phyloP scores from a whole-genome alignment of 768 basidiomycete species.

The Hypholoma sublateritium region DNA sequence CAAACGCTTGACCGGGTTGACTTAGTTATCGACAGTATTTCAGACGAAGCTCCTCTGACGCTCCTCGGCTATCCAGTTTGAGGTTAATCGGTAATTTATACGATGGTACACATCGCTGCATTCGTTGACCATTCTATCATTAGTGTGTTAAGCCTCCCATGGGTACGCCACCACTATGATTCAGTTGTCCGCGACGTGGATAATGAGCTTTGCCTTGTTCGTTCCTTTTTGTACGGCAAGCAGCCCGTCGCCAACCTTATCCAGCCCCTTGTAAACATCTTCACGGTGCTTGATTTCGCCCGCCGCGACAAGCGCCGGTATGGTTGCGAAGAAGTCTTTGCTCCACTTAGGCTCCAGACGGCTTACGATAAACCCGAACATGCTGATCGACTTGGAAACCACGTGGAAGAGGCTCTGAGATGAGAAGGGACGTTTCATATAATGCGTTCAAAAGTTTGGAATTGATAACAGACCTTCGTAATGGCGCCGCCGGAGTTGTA shows the following conservation, averaged over 20 bases:
- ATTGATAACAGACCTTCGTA: constrained; percentile 22
- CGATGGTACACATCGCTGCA: neutral
- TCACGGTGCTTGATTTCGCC: constrained; percentile 51
- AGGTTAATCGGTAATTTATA: no score
- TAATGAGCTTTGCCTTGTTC: constrained; percentile 34
- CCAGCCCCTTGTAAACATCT: constrained; percentile 44
- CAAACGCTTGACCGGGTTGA: no score
- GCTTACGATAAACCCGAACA: constrained; percentile 37
- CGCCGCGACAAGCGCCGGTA: constrained; percentile 40
- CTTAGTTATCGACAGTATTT: no score
- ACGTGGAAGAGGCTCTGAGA: constrained; percentile 37
- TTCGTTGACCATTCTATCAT: neutral
- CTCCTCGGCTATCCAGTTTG: no score
- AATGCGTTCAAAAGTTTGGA: neutral
- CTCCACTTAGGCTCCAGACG: constrained; percentile 32
- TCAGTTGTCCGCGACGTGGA: constrained; percentile 32
- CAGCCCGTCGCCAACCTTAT: constrained; percentile 34
- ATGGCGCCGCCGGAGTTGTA: constrained; percentile 32
- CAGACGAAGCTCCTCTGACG: no score
- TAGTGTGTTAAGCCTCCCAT: neutral
- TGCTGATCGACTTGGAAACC: constrained; percentile 39
- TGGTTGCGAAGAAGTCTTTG: constrained; percentile 39
- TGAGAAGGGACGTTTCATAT: no score
- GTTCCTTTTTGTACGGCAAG: constrained; percentile 32
- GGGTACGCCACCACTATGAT: neutral